Percentiles rank a stretch among this genome's conserved stretches.
Evolutionary conservation across 371 early-diverging fungal genomes (phyloP).

Genomic region (Zopfochytrium polystomum): DNA sequence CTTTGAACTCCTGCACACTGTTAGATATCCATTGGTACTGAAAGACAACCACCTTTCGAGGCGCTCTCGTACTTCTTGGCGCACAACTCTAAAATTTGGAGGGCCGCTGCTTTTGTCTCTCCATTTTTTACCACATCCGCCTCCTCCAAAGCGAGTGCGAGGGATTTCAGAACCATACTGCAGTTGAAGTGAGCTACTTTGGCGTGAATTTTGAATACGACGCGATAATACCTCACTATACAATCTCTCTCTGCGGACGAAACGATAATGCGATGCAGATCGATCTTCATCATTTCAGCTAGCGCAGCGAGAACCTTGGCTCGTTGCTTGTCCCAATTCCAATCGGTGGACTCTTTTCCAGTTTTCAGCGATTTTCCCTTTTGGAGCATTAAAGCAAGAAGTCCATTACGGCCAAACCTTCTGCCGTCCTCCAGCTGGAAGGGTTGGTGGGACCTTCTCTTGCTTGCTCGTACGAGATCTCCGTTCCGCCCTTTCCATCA

Average conservation of each 20-base stretch:
- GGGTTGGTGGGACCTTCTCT: neutral
- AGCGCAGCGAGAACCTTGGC: conserved; percentile 54
- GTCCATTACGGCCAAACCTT: neutral
- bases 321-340: conserved; percentile 60
- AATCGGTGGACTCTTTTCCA: conserved; percentile 36
- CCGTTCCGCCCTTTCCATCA: neutral
- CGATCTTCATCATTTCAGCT: conserved; percentile 58
- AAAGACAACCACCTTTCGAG: conserved; percentile 13
- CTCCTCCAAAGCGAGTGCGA: conserved; percentile 78
- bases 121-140: conserved; percentile 60
- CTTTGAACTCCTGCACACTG: conserved; percentile 66
- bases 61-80: conserved; percentile 54
- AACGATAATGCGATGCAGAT: conserved; percentile 74
- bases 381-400: conserved; percentile 16
- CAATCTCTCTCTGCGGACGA: conserved; percentile 72
- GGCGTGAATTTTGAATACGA: neutral
- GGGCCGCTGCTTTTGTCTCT: conserved; percentile 55
- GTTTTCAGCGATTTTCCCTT: conserved; percentile 6
- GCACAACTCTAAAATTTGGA: conserved; percentile 46
- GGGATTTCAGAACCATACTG: conserved; percentile 82
- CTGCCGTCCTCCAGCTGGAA: neutral
- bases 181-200: neutral
- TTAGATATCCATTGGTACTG: neutral
- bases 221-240: conserved; percentile 55
- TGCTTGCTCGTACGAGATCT: neutral